A percentile compares a stretch with the other conserved stretches of the same genome.
These are phyloP conservation scores for Metschnikowia kunwiensis DNA, from an alignment of 805 yeast species.

Conservation along the genomic window DNA sequence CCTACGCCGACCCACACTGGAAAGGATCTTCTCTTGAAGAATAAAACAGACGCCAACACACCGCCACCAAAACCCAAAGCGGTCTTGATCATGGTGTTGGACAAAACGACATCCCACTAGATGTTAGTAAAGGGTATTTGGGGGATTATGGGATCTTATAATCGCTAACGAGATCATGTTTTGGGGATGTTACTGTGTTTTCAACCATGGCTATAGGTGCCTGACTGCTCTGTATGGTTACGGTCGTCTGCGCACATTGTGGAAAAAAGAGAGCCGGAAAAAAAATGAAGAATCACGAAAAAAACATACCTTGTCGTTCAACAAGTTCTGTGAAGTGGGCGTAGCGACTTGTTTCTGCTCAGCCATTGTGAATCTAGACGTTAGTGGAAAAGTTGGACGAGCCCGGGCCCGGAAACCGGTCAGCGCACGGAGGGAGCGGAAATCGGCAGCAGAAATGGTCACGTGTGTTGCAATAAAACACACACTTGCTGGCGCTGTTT, in stretches of 20 bases:
- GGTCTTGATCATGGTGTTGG: slow-evolving; percentile 91
- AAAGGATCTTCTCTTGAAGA: slow-evolving; percentile 92
- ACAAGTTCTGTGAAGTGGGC: slow-evolving; percentile 51
- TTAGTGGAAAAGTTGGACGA: slow-evolving; percentile 13
- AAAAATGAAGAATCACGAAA: too few relatives aligned
- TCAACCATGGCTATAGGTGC: too few relatives aligned
- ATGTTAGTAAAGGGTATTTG: slow-evolving; percentile 22
- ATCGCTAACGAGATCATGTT: too few relatives aligned
- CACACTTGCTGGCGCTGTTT: too few relatives aligned
- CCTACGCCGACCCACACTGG: slow-evolving; percentile 98
- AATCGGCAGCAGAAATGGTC: too few relatives aligned
- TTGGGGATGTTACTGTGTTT: too few relatives aligned
- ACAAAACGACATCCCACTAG: slow-evolving; percentile 90
- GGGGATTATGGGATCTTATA: too few relatives aligned
- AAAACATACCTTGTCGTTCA: slow-evolving; percentile 56
- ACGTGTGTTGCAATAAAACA: too few relatives aligned
- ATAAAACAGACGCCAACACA: slow-evolving; percentile 82
- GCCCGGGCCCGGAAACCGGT: not conserved
- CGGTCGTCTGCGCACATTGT: too few relatives aligned
- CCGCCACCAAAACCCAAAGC: slow-evolving; percentile 97
- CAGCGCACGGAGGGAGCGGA: not conserved
- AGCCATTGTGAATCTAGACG: slow-evolving; percentile 21
- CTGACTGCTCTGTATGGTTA: too few relatives aligned
- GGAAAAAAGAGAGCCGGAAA: too few relatives aligned
- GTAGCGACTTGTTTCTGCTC: slow-evolving; percentile 34